These are phyloP conservation scores for Scleroderma citrinum DNA, from an alignment of 768 basidiomycete genomes.

Conservation along the genomic window DNA sequence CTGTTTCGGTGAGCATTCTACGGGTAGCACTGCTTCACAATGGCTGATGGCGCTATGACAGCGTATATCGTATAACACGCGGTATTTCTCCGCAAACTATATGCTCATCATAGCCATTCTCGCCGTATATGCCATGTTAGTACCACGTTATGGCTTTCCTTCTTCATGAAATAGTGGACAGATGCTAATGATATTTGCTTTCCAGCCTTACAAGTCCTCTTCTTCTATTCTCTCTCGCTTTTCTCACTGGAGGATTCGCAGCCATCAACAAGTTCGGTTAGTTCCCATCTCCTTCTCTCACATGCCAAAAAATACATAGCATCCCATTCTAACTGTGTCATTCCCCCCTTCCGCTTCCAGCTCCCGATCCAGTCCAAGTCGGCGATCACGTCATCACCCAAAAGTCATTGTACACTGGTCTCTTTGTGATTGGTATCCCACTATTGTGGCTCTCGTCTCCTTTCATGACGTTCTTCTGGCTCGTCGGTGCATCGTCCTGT, in stretches of 20 bases:
- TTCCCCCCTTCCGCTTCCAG: conserved; percentile 32
- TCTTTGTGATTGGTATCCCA: conserved; percentile 90
- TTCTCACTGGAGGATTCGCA: conserved; percentile 89
- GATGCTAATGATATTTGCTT: neutral
- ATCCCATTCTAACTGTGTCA: neutral
- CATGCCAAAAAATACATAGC: neutral
- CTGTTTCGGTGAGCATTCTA: conserved; percentile 54
- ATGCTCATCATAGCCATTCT: conserved; percentile 68
- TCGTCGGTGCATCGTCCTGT: conserved; percentile 81
- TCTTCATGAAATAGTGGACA: neutral
- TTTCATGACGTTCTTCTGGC: conserved; percentile 86
- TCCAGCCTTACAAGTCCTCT: conserved; percentile 73
- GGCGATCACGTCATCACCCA: conserved; percentile 82
- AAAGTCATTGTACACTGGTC: conserved; percentile 78
- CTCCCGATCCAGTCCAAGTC: conserved; percentile 79
- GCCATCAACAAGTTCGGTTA: conserved; percentile 86
- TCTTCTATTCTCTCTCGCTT: conserved; percentile 75
- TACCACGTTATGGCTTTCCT: conserved; percentile 3
- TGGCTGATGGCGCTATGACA: conserved; percentile 20
- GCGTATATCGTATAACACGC: conserved; percentile 94
- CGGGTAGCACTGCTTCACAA: neutral
- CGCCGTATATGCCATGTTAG: conserved; percentile 83
- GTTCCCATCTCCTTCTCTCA: too few relatives aligned
- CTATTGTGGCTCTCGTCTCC: conserved; percentile 77
- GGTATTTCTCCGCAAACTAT: conserved; percentile 91